Evolutionary conservation across 306 rosid genomes (phyloP).

Genomic region (Mucuna pruriens): DNA sequence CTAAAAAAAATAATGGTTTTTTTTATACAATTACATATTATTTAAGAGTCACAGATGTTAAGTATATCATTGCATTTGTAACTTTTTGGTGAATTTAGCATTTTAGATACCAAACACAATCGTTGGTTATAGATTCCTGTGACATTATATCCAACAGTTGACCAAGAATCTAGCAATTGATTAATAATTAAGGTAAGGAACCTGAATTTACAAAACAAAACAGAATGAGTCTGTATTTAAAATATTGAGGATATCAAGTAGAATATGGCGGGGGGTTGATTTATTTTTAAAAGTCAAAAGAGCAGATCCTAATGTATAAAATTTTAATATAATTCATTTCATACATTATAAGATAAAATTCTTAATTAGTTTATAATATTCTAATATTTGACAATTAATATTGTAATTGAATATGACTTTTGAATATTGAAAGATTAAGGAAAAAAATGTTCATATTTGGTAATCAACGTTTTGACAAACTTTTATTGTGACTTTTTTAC

Average conservation of each 20-base stretch:
- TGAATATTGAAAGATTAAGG: not conserved
- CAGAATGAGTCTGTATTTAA: not conserved
- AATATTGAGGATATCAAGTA: not conserved
- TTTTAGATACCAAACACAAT: not conserved
- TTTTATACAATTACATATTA: not conserved
- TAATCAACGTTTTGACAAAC: too few relatives aligned
- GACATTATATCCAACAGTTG: not conserved
- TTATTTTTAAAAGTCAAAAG: not conserved
- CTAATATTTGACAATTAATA: not conserved
- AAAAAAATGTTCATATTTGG: too few relatives aligned
- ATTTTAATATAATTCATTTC: not conserved
- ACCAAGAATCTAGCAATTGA: not conserved
- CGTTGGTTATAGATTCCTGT: not conserved
- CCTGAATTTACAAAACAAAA: not conserved
- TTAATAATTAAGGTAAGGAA: not conserved
- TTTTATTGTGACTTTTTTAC: too few relatives aligned
- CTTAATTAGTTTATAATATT: not conserved
- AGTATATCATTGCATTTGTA: not conserved
- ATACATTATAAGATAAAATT: not conserved
- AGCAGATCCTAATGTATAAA: not conserved
- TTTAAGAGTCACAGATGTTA: not conserved
- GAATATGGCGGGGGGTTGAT: not conserved
- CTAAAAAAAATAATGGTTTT: too few relatives aligned
- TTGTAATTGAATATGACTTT: too few relatives aligned
- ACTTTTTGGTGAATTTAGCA: not conserved